These are phyloP conservation scores for Moricandia arvensis DNA, from an alignment of 345 rosid genomes.

Conservation along the genomic window DNA sequence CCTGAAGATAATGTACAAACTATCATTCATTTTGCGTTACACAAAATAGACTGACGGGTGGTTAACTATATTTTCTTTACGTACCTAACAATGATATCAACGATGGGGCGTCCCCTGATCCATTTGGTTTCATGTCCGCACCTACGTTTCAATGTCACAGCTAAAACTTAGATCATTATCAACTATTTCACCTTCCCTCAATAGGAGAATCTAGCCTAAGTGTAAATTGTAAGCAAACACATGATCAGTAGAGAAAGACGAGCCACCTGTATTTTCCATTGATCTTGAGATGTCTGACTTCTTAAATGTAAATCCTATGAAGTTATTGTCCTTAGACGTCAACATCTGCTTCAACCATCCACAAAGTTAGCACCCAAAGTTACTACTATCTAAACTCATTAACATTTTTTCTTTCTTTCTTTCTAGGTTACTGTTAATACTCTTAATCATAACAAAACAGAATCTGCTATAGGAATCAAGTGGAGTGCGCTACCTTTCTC, in stretches of 20 bases:
- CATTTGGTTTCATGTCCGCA: slow-evolving; percentile 54
- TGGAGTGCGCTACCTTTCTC: slow-evolving; percentile 69
- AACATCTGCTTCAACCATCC: slow-evolving; percentile 65
- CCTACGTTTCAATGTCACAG: slow-evolving; percentile 45
- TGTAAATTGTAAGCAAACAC: neutral
- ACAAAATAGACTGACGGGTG: neutral
- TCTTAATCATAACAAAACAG: neutral
- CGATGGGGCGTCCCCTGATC: slow-evolving; percentile 70
- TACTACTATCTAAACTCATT: neutral
- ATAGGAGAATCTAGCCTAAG: neutral
- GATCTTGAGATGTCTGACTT: slow-evolving; percentile 81
- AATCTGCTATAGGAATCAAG: neutral
- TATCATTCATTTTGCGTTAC: neutral
- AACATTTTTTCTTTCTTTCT: neutral
- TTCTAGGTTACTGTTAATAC: neutral
- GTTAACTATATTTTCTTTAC: neutral
- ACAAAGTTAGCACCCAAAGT: neutral
- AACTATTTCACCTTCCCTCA: neutral
- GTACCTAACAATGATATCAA: slow-evolving; percentile 84
- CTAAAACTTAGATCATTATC: slow-evolving; percentile 6
- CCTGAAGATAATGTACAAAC: slow-evolving; percentile 43
- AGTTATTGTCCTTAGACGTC: slow-evolving; percentile 86
- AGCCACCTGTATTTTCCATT: slow-evolving; percentile 71
- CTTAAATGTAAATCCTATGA: slow-evolving; percentile 90
- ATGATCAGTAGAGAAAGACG: slow-evolving; percentile 1